These are phyloP conservation scores for Naganishia onofrii DNA, from an alignment of 768 basidiomycete genomes.

Conservation along the genomic window DNA sequence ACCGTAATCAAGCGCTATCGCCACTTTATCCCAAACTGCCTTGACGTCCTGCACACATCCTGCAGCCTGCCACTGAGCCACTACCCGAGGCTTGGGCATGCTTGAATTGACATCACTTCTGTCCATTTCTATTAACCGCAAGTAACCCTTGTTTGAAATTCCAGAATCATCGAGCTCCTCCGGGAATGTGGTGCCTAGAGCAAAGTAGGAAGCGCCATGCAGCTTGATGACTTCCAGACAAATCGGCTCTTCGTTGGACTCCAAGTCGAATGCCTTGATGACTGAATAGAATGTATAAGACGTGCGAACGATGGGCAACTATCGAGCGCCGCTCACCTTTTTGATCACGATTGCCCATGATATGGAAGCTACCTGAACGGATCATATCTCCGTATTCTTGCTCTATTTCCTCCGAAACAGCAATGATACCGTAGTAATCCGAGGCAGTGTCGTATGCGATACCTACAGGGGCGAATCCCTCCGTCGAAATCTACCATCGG, in stretches of 20 bases:
- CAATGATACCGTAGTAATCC: constrained; percentile 5
- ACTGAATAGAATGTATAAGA: constrained; percentile 28
- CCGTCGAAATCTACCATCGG: constrained; percentile 35
- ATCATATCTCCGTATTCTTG: constrained; percentile 42
- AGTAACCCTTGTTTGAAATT: constrained; percentile 27
- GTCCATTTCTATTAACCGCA: constrained; percentile 25
- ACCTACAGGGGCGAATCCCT: constrained; percentile 26
- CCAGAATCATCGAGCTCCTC: constrained; percentile 37
- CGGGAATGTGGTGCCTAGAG: constrained; percentile 45
- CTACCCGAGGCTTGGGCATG: constrained; percentile 1
- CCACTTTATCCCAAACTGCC: constrained; percentile 45
- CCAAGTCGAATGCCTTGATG: constrained; percentile 36
- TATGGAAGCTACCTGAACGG: constrained; percentile 39
- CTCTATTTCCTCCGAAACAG: constrained; percentile 34
- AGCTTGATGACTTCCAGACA: constrained; percentile 36
- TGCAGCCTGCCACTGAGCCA: constrained; percentile 27
- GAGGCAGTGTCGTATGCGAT: constrained; percentile 16
- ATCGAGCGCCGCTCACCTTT: constrained; percentile 34
- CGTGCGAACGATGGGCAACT: background rate
- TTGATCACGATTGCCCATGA: constrained; percentile 34
- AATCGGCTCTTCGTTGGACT: constrained; percentile 40
- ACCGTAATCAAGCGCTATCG: constrained; percentile 44
- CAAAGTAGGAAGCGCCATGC: constrained; percentile 37
- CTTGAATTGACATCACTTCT: constrained; percentile 19
- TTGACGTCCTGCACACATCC: constrained; percentile 45